These are phyloP conservation scores for Termitomyces heimii DNA, from an alignment of 768 basidiomycete genomes.

Conservation along the genomic window DNA sequence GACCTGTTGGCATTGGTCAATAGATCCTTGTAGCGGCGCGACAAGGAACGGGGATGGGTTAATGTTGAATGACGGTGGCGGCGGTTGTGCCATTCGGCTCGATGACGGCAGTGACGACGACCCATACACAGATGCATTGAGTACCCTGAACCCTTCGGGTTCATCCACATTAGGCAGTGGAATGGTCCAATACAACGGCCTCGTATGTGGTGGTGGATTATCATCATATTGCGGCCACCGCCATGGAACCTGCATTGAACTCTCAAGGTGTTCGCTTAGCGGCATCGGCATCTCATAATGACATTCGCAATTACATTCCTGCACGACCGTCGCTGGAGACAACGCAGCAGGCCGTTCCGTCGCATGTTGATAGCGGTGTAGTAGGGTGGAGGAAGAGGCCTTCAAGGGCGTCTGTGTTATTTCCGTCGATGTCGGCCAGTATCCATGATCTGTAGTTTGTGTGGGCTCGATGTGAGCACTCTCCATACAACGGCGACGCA, in stretches of 20 bases:
- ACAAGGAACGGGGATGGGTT: background rate
- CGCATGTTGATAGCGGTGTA: background rate
- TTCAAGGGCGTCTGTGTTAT: background rate
- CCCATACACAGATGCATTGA: background rate
- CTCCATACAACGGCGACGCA: background rate
- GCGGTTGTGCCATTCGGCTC: background rate
- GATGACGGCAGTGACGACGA: background rate
- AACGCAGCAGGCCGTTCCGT: background rate
- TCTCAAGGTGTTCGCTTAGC: background rate
- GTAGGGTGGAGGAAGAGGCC: background rate
- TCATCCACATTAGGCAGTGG: conserved; percentile 2
- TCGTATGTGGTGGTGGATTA: conserved; percentile 7
- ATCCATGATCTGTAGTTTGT: background rate
- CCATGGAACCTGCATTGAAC: background rate
- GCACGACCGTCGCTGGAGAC: background rate
- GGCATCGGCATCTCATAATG: background rate
- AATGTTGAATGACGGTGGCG: background rate
- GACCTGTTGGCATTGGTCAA: background rate
- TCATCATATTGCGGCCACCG: background rate
- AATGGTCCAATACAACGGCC: conserved; percentile 7
- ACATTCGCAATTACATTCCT: background rate
- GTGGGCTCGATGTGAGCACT: background rate
- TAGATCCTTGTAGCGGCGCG: background rate
- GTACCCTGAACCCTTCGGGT: background rate
- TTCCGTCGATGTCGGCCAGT: background rate